Percentiles rank a stretch among this genome's conserved stretches.
phyloP scores from a whole-genome alignment of 2,329 filamentous ascomycete species.

The Fusarium neocosmosporiellum region DNA sequence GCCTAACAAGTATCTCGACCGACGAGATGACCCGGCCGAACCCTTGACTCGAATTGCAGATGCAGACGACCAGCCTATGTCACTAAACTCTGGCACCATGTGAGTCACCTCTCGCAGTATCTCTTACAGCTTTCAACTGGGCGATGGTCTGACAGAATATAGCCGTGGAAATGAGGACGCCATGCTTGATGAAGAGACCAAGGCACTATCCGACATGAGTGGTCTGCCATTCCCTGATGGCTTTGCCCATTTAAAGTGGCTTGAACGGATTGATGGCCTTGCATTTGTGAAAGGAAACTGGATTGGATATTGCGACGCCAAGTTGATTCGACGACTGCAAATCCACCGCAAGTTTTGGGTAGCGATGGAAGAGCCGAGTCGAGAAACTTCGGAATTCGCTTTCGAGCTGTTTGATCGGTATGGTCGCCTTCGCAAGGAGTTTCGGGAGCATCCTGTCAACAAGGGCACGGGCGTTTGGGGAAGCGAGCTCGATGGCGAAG shows the following conservation, averaged over 20 bases:
- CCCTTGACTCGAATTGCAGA: no score
- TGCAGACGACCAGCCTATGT: neutral
- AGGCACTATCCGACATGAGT: neutral
- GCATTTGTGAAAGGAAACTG: neutral
- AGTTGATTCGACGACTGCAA: neutral
- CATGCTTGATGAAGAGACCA: neutral
- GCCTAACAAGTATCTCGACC: neutral
- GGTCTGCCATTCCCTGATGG: neutral
- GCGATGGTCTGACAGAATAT: neutral
- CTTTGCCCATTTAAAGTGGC: neutral
- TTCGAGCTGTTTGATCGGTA: neutral
- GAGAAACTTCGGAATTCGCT: neutral
- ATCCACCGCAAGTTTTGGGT: neutral
- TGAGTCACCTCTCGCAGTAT: neutral
- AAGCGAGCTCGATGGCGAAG: neutral
- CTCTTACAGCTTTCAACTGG: neutral
- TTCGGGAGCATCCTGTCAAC: neutral
- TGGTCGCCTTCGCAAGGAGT: neutral
- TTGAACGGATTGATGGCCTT: neutral
- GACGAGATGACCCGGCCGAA: neutral
- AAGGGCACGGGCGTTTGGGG: neutral
- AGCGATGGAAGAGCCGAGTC: neutral
- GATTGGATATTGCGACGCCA: neutral
- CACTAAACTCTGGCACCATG: neutral
- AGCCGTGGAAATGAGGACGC: neutral